Percentiles rank a stretch among this genome's conserved stretches.
phyloP scores from a whole-genome alignment of 176 grass and related monocot species.

The Alloteropsis semialata region DNA sequence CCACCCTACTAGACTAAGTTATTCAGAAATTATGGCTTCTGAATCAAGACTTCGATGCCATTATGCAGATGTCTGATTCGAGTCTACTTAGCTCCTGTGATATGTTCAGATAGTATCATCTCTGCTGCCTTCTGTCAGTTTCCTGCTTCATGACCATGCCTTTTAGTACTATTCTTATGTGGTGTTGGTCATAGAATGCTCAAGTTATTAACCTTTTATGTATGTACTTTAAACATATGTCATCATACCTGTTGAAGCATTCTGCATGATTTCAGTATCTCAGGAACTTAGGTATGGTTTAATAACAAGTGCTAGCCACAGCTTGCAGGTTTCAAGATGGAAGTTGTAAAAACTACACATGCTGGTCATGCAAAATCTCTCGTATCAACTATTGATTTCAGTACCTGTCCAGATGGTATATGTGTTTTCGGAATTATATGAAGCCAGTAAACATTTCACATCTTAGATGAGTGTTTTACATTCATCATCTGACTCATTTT shows the following conservation, averaged over 20 bases:
- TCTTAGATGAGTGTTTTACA: conserved; percentile 30
- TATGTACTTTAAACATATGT: not conserved
- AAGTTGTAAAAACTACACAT: conserved; percentile 88
- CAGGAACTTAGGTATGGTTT: conserved; percentile 20
- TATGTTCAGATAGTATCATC: too few relatives aligned
- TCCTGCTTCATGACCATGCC: not conserved
- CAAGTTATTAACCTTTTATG: conserved; percentile 8
- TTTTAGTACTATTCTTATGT: conserved; percentile 31
- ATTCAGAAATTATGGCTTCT: not conserved
- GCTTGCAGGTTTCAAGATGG: conserved; percentile 99
- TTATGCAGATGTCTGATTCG: conserved; percentile 1
- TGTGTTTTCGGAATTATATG: too few relatives aligned
- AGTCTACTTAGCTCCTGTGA: not conserved
- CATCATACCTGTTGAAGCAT: not conserved
- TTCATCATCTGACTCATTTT: conserved; percentile 37
- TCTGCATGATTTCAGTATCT: not conserved
- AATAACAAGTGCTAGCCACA: conserved; percentile 51
- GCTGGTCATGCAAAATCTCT: conserved; percentile 95
- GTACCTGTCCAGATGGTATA: conserved; percentile 93
- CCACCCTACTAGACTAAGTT: not conserved
- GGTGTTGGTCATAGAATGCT: conserved; percentile 15
- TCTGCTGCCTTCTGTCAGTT: too few relatives aligned
- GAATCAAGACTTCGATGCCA: conserved; percentile 11
- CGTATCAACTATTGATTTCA: conserved; percentile 81
- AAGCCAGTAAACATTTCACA: too few relatives aligned